phyloP scores from a whole-genome alignment of 495 filamentous ascomycete genomes.

The Xylaria scruposa region DNA sequence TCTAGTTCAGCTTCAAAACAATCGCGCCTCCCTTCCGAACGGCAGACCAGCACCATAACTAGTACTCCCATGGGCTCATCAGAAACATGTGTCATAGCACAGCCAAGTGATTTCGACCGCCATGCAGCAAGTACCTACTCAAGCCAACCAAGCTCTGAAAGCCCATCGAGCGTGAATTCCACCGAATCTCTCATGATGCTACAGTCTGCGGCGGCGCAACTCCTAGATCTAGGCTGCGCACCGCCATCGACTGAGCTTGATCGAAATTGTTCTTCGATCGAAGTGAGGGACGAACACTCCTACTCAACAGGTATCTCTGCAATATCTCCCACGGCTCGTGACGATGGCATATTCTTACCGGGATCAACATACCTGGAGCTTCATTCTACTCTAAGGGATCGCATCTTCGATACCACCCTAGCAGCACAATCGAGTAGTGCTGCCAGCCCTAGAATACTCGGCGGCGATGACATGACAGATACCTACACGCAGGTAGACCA shows the following conservation, averaged over 20 bases:
- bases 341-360: slow-evolving; percentile 10
- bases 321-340: not conserved
- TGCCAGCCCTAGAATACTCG: not conserved
- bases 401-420: slow-evolving; percentile 4
- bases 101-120: not conserved
- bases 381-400: slow-evolving; percentile 2
- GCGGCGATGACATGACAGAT: not conserved
- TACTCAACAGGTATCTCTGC: not conserved
- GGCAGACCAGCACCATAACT: not conserved
- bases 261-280: not conserved
- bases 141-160: not conserved
- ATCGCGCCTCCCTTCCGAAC: not conserved
- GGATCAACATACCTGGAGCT: slow-evolving; percentile 4
- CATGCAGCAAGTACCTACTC: not conserved
- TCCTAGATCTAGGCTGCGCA: slow-evolving; percentile 14
- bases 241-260: not conserved
- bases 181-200: slow-evolving; percentile 6
- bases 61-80: not conserved
- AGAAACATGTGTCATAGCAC: not conserved
- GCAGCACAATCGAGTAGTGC: not conserved
- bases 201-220: slow-evolving; percentile 7
- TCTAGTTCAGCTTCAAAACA: too few species aligned
- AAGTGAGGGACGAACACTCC: not conserved
- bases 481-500: not conserved
- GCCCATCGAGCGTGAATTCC: not conserved